phyloP scores from a whole-genome alignment of 1,284 basidiomycete genomes.

The Coniferiporia weirii region DNA sequence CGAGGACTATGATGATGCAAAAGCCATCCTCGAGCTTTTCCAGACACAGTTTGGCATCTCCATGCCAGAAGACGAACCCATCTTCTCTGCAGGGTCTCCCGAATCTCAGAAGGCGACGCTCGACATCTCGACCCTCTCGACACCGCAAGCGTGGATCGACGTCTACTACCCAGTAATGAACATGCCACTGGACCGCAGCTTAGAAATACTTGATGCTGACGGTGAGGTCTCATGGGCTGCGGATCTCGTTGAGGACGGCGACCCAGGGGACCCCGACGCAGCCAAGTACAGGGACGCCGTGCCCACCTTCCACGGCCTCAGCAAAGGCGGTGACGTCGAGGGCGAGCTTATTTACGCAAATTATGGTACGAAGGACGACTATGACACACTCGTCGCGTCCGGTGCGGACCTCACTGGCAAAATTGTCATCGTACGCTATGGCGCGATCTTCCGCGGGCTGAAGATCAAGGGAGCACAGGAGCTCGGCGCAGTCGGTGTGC shows the following conservation, averaged over 20 bases:
- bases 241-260: constrained; percentile 63
- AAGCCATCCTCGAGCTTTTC: constrained; percentile 56
- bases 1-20: constrained; percentile 62
- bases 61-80: constrained; percentile 39
- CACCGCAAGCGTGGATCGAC: constrained; percentile 72
- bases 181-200: constrained; percentile 57
- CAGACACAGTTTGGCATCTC: constrained; percentile 55
- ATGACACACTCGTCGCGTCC: constrained; percentile 51
- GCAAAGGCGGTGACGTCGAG: constrained; percentile 55
- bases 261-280: constrained; percentile 58
- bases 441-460: constrained; percentile 76
- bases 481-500: constrained; percentile 66
- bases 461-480: constrained; percentile 82
- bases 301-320: constrained; percentile 68
- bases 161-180: constrained; percentile 82
- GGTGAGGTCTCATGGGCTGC: constrained; percentile 64
- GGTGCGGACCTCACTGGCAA: constrained; percentile 77
- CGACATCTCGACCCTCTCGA: constrained; percentile 38
- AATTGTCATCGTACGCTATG: constrained; percentile 85
- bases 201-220: constrained; percentile 54
- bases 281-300: constrained; percentile 52
- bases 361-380: constrained; percentile 78
- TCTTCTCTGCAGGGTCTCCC: constrained; percentile 61
- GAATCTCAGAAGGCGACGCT: constrained; percentile 63
- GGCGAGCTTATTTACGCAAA: constrained; percentile 80